phyloP scores from a whole-genome alignment of 2,329 filamentous ascomycete genomes.

The Periconia digitata region DNA sequence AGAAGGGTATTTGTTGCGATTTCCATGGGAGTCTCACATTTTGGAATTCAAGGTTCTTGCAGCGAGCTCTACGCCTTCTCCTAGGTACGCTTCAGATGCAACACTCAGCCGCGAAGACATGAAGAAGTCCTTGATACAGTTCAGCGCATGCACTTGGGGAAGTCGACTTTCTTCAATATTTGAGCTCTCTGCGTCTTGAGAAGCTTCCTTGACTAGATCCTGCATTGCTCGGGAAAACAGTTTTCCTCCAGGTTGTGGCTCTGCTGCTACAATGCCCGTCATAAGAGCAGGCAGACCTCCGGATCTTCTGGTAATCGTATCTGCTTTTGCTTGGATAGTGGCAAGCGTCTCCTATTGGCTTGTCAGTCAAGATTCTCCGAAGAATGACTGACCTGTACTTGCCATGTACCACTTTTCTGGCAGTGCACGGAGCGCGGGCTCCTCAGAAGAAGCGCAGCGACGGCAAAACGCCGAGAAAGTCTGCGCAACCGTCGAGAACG shows the following conservation, averaged over 20 bases:
- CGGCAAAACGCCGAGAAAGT: constrained; percentile 84
- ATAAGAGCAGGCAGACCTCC: constrained; percentile 89
- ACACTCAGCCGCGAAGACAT: constrained; percentile 76
- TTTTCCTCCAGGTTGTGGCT: constrained; percentile 56
- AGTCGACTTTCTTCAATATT: constrained; percentile 62
- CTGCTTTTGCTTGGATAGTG: constrained; percentile 74
- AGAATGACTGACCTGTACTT: not conserved
- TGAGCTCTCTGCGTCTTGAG: constrained; percentile 55
- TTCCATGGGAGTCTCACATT: constrained; percentile 56
- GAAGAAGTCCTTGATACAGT: constrained; percentile 90
- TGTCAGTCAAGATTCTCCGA: constrained; percentile 4
- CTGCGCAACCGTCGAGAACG: constrained; percentile 88
- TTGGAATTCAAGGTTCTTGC: constrained; percentile 76
- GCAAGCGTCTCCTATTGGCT: constrained; percentile 59
- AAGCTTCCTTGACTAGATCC: constrained; percentile 63
- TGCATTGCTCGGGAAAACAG: constrained; percentile 67
- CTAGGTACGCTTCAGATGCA: constrained; percentile 72
- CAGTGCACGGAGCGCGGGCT: constrained; percentile 48
- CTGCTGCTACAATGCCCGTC: constrained; percentile 74
- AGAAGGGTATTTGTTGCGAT: not conserved
- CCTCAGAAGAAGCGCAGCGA: constrained; percentile 57
- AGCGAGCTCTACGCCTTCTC: constrained; percentile 75
- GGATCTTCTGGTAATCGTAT: constrained; percentile 81
- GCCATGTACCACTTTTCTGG: constrained; percentile 69
- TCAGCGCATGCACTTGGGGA: constrained; percentile 91